Conservation (phyloP, 1,284 basidiomycete species). For the Porogramme epimiltina region DNA sequence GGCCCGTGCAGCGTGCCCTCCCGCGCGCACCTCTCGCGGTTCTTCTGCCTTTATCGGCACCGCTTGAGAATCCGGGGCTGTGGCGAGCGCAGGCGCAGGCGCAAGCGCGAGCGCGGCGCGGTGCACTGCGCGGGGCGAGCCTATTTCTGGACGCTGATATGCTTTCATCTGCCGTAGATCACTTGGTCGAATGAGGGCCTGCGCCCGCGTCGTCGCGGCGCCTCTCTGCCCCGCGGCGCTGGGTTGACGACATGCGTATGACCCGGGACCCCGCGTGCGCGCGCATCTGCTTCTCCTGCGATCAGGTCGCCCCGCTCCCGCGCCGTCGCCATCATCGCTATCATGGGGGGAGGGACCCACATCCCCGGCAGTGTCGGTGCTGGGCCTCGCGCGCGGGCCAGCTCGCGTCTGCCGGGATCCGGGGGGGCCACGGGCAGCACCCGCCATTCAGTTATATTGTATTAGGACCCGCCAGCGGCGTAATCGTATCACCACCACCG, state of each 20-base stretch:
- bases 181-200: conserved; percentile 20
- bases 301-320: no score
- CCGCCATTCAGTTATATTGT: no score
- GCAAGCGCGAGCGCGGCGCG: conserved; percentile 1
- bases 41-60: not conserved
- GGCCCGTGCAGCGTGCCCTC: not conserved
- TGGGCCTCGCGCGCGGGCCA: no score
- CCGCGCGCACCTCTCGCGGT: not conserved
- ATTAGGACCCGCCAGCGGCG: no score
- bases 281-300: no score
- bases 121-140: conserved; percentile 9
- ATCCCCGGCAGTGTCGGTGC: conserved; percentile 6
- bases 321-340: conserved; percentile 18
- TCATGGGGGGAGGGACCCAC: conserved; percentile 19
- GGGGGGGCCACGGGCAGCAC: no score
- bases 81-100: not conserved
- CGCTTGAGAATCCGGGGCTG: not conserved
- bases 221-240: no score
- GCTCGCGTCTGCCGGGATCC: no score
- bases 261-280: no score
- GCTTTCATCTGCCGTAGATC: conserved; percentile 22
- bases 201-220: not conserved
- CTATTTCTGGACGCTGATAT: conserved; percentile 21
- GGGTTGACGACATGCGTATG: no score
- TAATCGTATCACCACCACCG: no score